Evolutionary conservation across 208 protist species (phyloP).

Genomic region (Leishmania amazonensis): DNA sequence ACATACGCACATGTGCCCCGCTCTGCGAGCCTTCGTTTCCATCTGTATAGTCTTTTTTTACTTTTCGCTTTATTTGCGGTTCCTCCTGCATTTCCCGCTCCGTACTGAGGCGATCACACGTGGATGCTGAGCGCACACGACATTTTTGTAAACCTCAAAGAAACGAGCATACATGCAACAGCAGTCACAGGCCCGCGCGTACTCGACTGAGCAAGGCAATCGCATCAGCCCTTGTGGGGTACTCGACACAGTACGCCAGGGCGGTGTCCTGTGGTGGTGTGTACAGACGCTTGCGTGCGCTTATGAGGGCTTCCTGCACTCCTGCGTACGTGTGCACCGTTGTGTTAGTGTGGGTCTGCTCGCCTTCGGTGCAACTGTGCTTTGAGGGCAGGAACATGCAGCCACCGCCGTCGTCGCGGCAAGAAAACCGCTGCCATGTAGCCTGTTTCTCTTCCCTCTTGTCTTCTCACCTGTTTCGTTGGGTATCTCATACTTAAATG

Average conservation of each 20-base stretch:
- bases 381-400: neutral
- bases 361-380: neutral
- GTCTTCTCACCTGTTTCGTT: neutral
- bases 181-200: neutral
- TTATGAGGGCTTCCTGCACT: neutral
- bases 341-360: neutral
- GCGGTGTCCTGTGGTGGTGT: neutral
- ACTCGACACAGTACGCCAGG: too few species aligned
- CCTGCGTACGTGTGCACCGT: neutral
- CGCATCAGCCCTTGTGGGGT: neutral
- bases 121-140: neutral
- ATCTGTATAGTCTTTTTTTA: slow-evolving; percentile 14
- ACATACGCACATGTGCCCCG: neutral
- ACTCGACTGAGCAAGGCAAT: neutral
- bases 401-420: neutral
- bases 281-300: neutral
- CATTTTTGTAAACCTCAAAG: neutral
- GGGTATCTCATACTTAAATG: neutral
- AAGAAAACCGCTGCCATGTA: neutral
- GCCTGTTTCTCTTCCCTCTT: neutral
- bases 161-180: neutral
- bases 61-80: slow-evolving; percentile 11
- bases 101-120: neutral
- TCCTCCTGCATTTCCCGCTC: neutral
- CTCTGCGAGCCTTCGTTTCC: neutral